Percentiles rank a stretch among this genome's conserved stretches.
phyloP scores from a whole-genome alignment of 352 stramenopile genomes.

The Phytophthora sp. region DNA sequence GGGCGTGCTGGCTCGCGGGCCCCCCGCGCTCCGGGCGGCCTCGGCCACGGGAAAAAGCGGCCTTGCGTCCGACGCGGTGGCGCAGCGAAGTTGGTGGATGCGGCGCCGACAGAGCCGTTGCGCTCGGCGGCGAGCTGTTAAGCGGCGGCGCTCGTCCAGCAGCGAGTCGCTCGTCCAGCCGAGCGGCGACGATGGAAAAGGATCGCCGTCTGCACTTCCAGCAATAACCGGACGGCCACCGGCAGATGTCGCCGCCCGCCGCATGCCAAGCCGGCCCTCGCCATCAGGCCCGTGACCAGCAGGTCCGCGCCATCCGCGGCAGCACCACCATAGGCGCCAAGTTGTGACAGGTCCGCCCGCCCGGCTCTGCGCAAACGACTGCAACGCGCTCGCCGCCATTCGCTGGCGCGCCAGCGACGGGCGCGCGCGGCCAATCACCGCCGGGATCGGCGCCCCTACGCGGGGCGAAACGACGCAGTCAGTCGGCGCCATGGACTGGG shows the following conservation, averaged over 20 bases:
- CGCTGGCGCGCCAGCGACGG: no score
- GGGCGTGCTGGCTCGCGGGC: neutral
- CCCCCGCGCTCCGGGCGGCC: neutral
- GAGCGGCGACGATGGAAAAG: neutral
- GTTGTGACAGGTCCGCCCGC: conserved; percentile 18
- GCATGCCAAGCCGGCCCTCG: no score
- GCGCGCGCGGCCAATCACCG: conserved; percentile 14
- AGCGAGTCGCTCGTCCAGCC: neutral
- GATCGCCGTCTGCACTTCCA: neutral
- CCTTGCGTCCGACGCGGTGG: neutral
- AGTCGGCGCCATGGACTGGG: conserved; percentile 58
- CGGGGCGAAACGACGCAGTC: conserved; percentile 26
- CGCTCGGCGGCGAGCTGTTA: conserved; percentile 1
- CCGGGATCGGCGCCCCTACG: conserved; percentile 17
- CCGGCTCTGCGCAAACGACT: conserved; percentile 11
- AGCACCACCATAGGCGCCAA: no score
- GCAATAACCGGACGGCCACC: no score
- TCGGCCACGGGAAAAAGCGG: conserved; percentile 25
- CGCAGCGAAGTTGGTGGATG: conserved; percentile 4
- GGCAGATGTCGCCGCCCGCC: no score
- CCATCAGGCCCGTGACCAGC: no score
- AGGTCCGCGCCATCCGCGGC: no score
- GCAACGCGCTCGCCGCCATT: neutral
- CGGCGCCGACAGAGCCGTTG: conserved; percentile 15
- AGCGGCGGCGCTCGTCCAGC: neutral